phyloP scores from a whole-genome alignment of 176 grass and related monocot species.

The Dactylis glomerata region DNA sequence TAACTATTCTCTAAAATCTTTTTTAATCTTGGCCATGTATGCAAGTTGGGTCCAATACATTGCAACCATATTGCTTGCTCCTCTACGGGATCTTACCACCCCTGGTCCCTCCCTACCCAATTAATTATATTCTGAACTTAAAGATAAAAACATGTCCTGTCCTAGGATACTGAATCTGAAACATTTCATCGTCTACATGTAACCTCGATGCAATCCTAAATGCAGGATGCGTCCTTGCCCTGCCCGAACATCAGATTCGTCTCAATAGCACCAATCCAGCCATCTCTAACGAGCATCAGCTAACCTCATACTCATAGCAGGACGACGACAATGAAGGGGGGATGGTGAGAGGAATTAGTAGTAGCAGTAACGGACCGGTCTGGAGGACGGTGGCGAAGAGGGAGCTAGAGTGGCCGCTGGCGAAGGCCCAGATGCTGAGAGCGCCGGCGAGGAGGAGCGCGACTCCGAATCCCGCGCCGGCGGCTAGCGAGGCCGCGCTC shows the following conservation, averaged over 20 bases:
- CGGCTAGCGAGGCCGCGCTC: slow-evolving; percentile 63
- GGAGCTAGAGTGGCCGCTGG: slow-evolving; percentile 37
- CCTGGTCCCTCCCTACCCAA: neutral
- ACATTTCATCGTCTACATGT: neutral
- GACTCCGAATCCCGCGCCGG: slow-evolving; percentile 52
- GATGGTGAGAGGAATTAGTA: neutral
- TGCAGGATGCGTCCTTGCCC: neutral
- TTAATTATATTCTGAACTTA: neutral
- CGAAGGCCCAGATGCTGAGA: slow-evolving; percentile 64
- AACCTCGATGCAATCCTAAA: neutral
- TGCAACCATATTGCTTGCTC: neutral
- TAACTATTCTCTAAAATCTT: neutral
- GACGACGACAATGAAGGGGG: neutral
- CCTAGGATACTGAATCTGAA: neutral
- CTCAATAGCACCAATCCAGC: neutral
- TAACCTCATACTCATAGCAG: neutral
- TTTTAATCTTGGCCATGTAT: neutral
- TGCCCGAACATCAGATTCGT: neutral
- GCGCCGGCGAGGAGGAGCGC: slow-evolving; percentile 69
- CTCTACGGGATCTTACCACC: neutral
- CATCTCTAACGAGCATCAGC: neutral
- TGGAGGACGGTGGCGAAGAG: slow-evolving; percentile 62
- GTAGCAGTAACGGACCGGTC: slow-evolving; percentile 41
- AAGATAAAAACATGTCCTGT: neutral
- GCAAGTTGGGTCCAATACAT: neutral